Base-by-base conservation (phyloP, 1,139 yeast genomes). In the Sugiyamaella sp. region DNA sequence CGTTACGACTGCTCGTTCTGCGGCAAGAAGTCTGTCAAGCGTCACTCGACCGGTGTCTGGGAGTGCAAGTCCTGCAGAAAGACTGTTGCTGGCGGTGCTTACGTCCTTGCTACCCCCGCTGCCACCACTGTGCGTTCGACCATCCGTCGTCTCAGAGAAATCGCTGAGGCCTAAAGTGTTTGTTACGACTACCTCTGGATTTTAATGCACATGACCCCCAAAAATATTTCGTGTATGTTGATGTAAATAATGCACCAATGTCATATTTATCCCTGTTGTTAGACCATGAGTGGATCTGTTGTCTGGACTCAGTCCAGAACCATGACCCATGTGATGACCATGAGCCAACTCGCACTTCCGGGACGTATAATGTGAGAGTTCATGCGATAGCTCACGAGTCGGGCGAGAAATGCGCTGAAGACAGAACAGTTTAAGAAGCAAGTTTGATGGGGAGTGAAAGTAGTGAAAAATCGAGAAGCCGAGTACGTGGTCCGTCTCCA, bases 41-140 rank as follows among this genome's bases (percentile, higher is more conserved):
- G 99, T 85, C 89, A 87, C 76, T 91, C 99, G 71, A 84, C 96
- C 74, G 99, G 99, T 82, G 89, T 93, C 93, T 93, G 99, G 99
- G 77, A 80, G 75, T 93, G 99, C 84, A 81, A 82, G 79, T 81
- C 96, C 67, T 93, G 99, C 82, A 81, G 80, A 74, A 93, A 89
- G 86, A 87, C 96, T 70, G 89, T 93, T 75, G 99, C 99, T 71
- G 99, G 99, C 78, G 99, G 99, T 85, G 99, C 99, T 80, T 95
- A 95, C 93, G 85, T 97, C 73, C 93, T 93, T 67, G 96, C 73
- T 60, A 91, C 98, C 71, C 95, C 98, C 75, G 98, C 99, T 77
- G 99, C 99, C 75, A 96, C 97, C 79, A 95, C 99, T 71, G 98
- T 91, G 79, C 91, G 99, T 87, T 91, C 99, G 67, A 93, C 99